These are phyloP conservation scores for Fusarium sublunatum DNA, from an alignment of 2,329 filamentous ascomycete genomes.

Conservation along the genomic window DNA sequence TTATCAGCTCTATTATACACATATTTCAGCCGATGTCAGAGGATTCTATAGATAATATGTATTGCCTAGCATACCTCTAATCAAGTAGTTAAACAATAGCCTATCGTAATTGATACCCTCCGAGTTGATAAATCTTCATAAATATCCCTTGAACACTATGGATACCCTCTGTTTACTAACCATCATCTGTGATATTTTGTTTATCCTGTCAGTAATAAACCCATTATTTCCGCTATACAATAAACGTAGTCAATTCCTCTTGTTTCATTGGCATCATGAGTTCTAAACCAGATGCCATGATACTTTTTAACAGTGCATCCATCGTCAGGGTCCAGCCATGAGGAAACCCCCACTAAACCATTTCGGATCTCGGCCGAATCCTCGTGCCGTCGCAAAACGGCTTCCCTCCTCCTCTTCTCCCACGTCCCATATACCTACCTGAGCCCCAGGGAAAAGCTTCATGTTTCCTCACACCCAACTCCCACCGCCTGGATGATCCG, in stretches of 20 bases:
- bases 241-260: neutral
- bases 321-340: slow-evolving; percentile 3
- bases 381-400: slow-evolving; percentile 13
- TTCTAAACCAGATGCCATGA: slow-evolving; percentile 1
- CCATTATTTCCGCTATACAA: neutral
- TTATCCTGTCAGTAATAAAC: neutral
- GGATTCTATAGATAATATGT: no score
- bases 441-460: slow-evolving; percentile 3
- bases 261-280: slow-evolving; percentile 10
- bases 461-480: slow-evolving; percentile 33
- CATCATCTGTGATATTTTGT: no score
- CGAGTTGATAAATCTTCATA: no score
- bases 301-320: neutral
- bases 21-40: no score
- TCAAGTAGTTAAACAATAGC: no score
- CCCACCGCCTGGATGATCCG: slow-evolving; percentile 47
- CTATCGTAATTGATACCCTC: no score
- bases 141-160: no score
- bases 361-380: slow-evolving; percentile 24
- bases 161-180: no score
- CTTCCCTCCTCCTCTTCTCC: slow-evolving; percentile 3
- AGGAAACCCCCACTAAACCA: slow-evolving; percentile 30
- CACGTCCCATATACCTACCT: neutral
- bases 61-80: no score
- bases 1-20: no score